Percentiles rank a stretch among this genome's conserved stretches.
Conservation (phyloP, 768 basidiomycete species). For the Mycena sanguinolenta region DNA sequence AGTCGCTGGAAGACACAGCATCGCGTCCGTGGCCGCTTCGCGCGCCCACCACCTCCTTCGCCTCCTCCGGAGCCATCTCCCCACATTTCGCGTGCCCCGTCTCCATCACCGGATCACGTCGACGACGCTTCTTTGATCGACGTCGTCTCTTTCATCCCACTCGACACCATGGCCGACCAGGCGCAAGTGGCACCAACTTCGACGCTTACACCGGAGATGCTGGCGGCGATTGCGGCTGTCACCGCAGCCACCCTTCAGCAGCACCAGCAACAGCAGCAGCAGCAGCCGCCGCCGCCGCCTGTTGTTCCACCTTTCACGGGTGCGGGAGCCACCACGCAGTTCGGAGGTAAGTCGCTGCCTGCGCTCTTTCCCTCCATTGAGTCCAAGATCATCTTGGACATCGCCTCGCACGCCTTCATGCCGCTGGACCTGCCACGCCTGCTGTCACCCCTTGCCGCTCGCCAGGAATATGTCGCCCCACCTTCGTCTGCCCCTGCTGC, state of each 20-base stretch:
- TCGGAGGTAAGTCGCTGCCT: not conserved
- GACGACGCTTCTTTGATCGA: not conserved
- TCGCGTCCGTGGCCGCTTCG: not conserved
- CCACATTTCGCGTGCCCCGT: not conserved
- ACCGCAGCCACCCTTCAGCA: not conserved
- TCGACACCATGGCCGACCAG: not conserved
- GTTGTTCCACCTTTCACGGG: not conserved
- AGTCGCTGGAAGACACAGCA: not conserved
- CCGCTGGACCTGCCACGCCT: conserved; percentile 22
- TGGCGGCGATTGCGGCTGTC: not conserved
- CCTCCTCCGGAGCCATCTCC: not conserved
- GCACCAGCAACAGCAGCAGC: not conserved
- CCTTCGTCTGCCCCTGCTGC: conserved; percentile 10
- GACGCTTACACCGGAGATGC: not conserved
- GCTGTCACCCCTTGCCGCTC: conserved; percentile 9
- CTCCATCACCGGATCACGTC: not conserved
- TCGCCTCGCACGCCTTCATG: conserved; percentile 19
- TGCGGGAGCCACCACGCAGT: not conserved
- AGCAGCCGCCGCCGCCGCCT: not conserved
- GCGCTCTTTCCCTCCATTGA: conserved; percentile 19
- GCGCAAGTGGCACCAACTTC: not conserved
- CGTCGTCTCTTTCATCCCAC: not conserved
- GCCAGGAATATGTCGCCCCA: conserved; percentile 12
- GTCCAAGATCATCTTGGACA: conserved; percentile 19
- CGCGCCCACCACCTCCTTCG: not conserved